Conservation (phyloP, 1,284 basidiomycete species). For the Ganoderma lingzhi region DNA sequence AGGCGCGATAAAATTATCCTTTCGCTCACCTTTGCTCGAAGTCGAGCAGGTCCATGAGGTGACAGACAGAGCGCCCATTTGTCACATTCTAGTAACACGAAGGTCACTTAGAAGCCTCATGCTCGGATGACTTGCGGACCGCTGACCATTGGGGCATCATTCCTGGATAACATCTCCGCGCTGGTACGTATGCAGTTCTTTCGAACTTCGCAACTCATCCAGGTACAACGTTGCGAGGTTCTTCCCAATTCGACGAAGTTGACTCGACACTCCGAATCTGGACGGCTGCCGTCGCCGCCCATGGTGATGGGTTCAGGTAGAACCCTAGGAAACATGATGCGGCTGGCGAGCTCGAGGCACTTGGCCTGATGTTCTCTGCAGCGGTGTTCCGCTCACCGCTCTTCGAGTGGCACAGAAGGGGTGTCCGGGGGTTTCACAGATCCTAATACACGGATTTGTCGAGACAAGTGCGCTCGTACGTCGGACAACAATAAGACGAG, state of each 20-base stretch:
- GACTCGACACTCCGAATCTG: background rate
- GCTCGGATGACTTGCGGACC: no score
- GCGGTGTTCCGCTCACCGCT: background rate
- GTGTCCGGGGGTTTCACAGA: background rate
- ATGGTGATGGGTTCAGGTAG: background rate
- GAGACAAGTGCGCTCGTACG: background rate
- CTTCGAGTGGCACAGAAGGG: conserved; percentile 2
- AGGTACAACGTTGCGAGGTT: background rate
- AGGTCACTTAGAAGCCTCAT: no score
- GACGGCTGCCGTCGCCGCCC: background rate
- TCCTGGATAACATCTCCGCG: no score
- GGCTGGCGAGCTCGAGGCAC: background rate
- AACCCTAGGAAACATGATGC: background rate
- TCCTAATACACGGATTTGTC: background rate
- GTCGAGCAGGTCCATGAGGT: background rate
- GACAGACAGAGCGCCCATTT: background rate
- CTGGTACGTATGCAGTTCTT: no score
- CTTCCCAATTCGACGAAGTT: background rate
- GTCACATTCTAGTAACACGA: no score
- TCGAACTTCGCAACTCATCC: no score
- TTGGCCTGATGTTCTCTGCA: background rate
- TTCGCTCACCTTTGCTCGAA: background rate
- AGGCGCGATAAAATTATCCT: background rate
- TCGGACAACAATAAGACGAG: background rate
- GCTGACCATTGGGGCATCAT: no score